Percentiles rank a stretch among this genome's conserved stretches.
Conservation (phyloP, 2,329 filamentous ascomycete genomes). For the Aspergillus neotritici region DNA sequence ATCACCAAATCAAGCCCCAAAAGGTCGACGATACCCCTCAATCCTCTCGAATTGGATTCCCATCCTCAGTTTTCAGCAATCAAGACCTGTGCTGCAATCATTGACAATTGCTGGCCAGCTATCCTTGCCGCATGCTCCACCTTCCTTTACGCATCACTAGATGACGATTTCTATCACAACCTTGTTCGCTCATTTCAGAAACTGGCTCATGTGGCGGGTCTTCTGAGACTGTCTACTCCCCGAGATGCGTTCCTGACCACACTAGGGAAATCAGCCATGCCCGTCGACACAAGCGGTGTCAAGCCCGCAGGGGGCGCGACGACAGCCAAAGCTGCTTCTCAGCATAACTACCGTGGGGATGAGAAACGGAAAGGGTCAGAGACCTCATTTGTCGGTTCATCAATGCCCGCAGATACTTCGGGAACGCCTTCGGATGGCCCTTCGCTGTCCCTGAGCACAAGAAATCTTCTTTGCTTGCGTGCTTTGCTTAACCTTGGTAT, state of each 20-base stretch:
- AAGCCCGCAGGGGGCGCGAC: constrained; percentile 16
- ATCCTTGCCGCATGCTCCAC: constrained; percentile 92
- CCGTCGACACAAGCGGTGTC: constrained; percentile 55
- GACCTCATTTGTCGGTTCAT: constrained; percentile 18
- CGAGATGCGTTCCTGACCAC: constrained; percentile 93
- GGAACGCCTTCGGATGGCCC: constrained; percentile 36
- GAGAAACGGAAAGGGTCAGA: constrained; percentile 26
- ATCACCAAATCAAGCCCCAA: constrained; percentile 20
- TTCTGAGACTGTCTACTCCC: constrained; percentile 76
- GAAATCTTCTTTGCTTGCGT: constrained; percentile 83
- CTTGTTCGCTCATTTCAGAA: constrained; percentile 91
- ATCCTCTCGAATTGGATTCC: constrained; percentile 70
- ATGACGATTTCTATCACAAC: constrained; percentile 88
- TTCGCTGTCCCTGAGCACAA: constrained; percentile 64
- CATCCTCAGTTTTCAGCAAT: constrained; percentile 68
- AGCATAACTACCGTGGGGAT: constrained; percentile 23
- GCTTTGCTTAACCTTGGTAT: constrained; percentile 94
- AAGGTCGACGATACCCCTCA: constrained; percentile 55
- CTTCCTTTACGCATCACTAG: constrained; percentile 84
- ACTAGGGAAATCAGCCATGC: constrained; percentile 85
- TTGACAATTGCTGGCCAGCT: constrained; percentile 92
- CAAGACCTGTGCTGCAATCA: constrained; percentile 70
- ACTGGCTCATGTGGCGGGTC: constrained; percentile 87
- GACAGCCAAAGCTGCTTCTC: constrained; percentile 15
- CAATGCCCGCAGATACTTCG: constrained; percentile 23